These are phyloP conservation scores for Trichothecium sympodiale DNA, from an alignment of 2,329 filamentous ascomycete species.

Conservation along the genomic window DNA sequence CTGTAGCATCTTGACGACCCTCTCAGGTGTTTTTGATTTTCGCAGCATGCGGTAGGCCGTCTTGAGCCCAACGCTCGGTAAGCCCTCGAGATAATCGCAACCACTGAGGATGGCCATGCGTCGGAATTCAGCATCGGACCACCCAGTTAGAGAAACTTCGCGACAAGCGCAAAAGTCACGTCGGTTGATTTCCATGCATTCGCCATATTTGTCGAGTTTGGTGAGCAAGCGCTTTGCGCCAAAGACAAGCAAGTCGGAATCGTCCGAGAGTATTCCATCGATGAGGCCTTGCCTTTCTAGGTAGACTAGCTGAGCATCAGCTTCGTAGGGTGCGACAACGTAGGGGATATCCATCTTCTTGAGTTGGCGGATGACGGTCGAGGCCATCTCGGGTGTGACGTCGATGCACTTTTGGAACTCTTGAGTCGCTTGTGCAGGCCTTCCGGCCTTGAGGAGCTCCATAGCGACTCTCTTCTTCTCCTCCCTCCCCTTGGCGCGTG, in stretches of 20 bases:
- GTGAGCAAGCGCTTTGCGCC: conserved; percentile 84
- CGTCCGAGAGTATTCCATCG: conserved; percentile 83
- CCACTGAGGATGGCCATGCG: conserved; percentile 94
- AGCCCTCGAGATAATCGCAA: conserved; percentile 85
- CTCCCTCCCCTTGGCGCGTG: conserved; percentile 63
- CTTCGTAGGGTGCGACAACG: conserved; percentile 92
- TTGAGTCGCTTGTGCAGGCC: conserved; percentile 64
- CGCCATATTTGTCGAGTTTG: conserved; percentile 88
- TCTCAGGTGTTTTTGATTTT: conserved; percentile 81
- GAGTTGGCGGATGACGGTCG: conserved; percentile 80
- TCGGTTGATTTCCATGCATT: conserved; percentile 85
- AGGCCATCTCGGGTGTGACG: conserved; percentile 92
- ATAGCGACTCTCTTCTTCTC: conserved; percentile 66
- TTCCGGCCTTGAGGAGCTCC: conserved; percentile 72
- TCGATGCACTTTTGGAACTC: conserved; percentile 95
- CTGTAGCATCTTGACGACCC: conserved; percentile 68
- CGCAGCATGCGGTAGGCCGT: conserved; percentile 85
- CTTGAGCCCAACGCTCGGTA: conserved; percentile 81
- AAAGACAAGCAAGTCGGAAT: conserved; percentile 93
- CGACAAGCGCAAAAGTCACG: conserved; percentile 80
- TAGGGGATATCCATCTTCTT: conserved; percentile 73
- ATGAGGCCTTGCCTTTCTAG: conserved; percentile 78
- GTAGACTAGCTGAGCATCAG: conserved; percentile 93
- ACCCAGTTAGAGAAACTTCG: conserved; percentile 80
- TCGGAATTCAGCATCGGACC: conserved; percentile 84